Conservation (phyloP, 805 yeast species). For the Gaillardinia entomophila region DNA sequence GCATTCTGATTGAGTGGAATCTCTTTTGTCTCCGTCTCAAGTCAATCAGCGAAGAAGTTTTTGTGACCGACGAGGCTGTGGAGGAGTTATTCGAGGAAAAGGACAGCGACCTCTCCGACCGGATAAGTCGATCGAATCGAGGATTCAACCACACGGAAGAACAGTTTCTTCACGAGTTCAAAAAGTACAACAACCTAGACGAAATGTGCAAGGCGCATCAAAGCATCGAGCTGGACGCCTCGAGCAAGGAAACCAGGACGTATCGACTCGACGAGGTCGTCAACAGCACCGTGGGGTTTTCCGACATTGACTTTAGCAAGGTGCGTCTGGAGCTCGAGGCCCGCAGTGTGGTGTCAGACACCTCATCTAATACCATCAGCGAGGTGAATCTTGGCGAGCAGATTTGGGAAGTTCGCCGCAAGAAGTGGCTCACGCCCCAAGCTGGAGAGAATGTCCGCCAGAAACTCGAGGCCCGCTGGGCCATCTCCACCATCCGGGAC, state of each 20-base stretch:
- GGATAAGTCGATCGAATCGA: constrained; percentile 9
- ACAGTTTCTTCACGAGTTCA: constrained; percentile 25
- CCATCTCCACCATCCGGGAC: constrained; percentile 18
- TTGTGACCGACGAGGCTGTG: constrained; percentile 44
- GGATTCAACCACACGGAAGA: constrained; percentile 24
- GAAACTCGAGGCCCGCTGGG: constrained; percentile 7
- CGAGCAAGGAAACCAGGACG: not conserved
- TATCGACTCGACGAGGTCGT: not conserved
- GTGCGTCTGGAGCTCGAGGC: constrained; percentile 28
- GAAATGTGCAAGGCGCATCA: constrained; percentile 21
- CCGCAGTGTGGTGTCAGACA: constrained; percentile 3
- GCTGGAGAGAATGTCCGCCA: constrained; percentile 11
- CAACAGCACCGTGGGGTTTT: not conserved
- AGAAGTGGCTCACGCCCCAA: constrained; percentile 55
- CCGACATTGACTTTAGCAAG: constrained; percentile 20
- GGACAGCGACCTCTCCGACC: constrained; percentile 23
- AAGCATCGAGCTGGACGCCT: constrained; percentile 1
- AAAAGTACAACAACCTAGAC: constrained; percentile 26
- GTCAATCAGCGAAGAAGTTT: constrained; percentile 43
- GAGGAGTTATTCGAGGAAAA: constrained; percentile 44
- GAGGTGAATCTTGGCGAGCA: constrained; percentile 41
- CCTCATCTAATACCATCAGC: constrained; percentile 3
- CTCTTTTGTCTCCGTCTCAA: constrained; percentile 27
- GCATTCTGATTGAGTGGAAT: constrained; percentile 34
- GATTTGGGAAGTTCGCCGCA: constrained; percentile 67